Evolutionary conservation across 352 stramenopile genomes (phyloP).

Genomic region (Phytophthora brassicae): DNA sequence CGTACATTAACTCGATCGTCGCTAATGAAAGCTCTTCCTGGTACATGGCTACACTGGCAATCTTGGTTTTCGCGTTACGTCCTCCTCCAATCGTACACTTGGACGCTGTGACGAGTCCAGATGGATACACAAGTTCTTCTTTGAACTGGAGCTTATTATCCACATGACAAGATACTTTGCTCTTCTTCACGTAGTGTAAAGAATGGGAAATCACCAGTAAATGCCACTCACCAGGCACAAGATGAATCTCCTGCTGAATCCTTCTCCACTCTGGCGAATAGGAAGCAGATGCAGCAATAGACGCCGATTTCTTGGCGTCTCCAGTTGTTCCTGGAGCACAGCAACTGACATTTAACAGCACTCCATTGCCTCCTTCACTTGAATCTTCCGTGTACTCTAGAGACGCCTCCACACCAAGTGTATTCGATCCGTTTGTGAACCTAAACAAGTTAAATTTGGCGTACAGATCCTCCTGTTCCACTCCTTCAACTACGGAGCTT

Average conservation of each 20-base stretch:
- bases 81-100: conserved; percentile 75
- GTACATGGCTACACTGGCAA: conserved; percentile 82
- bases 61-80: conserved; percentile 32
- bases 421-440: conserved; percentile 70
- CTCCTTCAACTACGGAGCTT: conserved; percentile 1
- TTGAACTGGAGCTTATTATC: conserved; percentile 63
- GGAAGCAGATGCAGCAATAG: conserved; percentile 34
- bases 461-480: conserved; percentile 16
- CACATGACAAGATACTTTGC: conserved; percentile 74
- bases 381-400: conserved; percentile 51
- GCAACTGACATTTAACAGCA: conserved; percentile 58
- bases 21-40: conserved; percentile 66
- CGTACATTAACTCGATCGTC: conserved; percentile 59
- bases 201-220: conserved; percentile 75
- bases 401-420: conserved; percentile 68
- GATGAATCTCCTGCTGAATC: conserved; percentile 48
- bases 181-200: conserved; percentile 87
- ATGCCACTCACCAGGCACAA: conserved; percentile 59
- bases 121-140: conserved; percentile 80
- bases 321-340: conserved; percentile 36
- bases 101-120: conserved; percentile 65
- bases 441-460: conserved; percentile 73
- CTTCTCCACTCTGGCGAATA: conserved; percentile 55
- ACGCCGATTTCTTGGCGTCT: conserved; percentile 32
- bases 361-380: conserved; percentile 14